These are phyloP conservation scores for Hypoxylon fuscum DNA, from an alignment of 495 filamentous ascomycete genomes.

Conservation along the genomic window DNA sequence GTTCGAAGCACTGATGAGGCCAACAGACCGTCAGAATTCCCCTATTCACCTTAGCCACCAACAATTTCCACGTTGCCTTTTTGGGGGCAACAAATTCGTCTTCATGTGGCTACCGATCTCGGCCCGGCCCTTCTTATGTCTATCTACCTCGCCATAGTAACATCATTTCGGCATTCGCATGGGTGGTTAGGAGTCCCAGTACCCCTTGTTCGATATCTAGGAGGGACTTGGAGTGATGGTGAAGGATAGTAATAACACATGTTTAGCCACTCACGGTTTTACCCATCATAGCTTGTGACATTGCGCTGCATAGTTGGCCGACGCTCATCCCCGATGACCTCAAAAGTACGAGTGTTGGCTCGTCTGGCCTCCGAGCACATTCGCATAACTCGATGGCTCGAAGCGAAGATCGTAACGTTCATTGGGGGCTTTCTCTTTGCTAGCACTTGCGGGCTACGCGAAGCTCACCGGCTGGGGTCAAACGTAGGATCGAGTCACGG, in stretches of 20 bases:
- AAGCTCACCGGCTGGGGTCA: not conserved
- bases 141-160: constrained; percentile 4
- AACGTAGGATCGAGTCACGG: not conserved
- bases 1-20: constrained; percentile 9
- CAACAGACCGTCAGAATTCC: constrained; percentile 1
- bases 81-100: constrained; percentile 2
- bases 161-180: constrained; percentile 4
- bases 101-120: constrained; percentile 16
- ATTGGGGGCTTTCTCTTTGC: not conserved
- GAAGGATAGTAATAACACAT: constrained; percentile 2
- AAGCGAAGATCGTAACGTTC: not conserved
- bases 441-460: not conserved
- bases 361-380: not conserved
- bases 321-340: constrained; percentile 3
- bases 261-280: not conserved
- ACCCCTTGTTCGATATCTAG: not conserved
- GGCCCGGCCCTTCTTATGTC: constrained; percentile 29
- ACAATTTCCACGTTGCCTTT: constrained; percentile 4
- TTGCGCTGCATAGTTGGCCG: constrained; percentile 16
- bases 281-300: not conserved
- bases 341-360: constrained; percentile 1
- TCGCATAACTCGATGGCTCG: not conserved
- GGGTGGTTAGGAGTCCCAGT: not conserved
- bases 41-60: constrained; percentile 27
- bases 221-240: not conserved